A percentile compares a stretch with the other conserved stretches of the same genome.
Evolutionary conservation across 1,284 basidiomycete species (phyloP).

Genomic region (Ustilago loliicola): DNA sequence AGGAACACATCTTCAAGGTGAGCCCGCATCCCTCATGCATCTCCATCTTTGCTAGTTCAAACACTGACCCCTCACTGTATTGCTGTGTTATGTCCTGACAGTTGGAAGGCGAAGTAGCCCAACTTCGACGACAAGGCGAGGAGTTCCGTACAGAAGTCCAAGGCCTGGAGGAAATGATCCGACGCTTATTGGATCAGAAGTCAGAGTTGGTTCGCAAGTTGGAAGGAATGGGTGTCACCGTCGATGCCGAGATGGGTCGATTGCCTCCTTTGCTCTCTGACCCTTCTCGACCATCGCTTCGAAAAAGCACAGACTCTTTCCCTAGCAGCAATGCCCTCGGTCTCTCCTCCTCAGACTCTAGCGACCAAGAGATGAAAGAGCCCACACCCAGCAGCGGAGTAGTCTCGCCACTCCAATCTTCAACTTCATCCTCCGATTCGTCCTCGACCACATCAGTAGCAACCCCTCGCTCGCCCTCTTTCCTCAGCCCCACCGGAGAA

Average conservation of each 20-base stretch:
- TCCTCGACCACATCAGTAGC: background rate
- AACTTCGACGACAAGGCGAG: slow-evolving; percentile 20
- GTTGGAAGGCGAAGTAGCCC: slow-evolving; percentile 31
- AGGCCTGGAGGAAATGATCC: slow-evolving; percentile 32
- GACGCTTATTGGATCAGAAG: slow-evolving; percentile 24
- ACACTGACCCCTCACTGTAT: background rate
- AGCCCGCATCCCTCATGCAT: background rate
- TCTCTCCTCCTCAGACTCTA: background rate
- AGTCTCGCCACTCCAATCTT: slow-evolving; percentile 7
- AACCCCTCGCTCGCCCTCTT: slow-evolving; percentile 16
- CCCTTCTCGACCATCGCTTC: background rate
- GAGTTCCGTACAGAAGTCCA: slow-evolving; percentile 1
- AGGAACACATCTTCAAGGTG: slow-evolving; percentile 46
- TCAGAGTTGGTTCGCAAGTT: slow-evolving; percentile 16
- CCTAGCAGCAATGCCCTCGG: slow-evolving; percentile 10
- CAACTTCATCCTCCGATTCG: slow-evolving; percentile 1
- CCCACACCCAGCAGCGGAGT: background rate
- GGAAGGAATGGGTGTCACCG: slow-evolving; percentile 1
- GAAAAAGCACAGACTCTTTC: background rate
- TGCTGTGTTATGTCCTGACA: slow-evolving; percentile 1
- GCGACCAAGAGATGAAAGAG: too few species aligned
- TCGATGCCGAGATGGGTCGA: background rate
- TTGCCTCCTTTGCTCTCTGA: background rate
- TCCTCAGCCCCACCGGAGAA: slow-evolving; percentile 8
- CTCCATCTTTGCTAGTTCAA: background rate